A percentile compares a stretch with the other conserved stretches of the same genome.
phyloP scores from a whole-genome alignment of 176 grass and related monocot species.

The Hyparrhenia diplandra region DNA sequence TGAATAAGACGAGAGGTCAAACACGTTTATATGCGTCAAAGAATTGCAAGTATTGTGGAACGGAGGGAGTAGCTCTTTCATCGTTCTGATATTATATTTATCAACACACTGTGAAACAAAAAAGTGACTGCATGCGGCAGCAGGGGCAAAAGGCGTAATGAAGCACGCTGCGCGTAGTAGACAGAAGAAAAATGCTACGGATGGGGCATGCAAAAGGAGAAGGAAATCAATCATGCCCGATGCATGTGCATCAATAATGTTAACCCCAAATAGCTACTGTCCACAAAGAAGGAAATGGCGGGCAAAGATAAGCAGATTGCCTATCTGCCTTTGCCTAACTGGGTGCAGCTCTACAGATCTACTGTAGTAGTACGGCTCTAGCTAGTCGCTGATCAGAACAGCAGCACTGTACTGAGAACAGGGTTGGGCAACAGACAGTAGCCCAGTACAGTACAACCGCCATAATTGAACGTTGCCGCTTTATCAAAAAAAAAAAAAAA shows the following conservation, averaged over 20 bases:
- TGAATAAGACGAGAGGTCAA: no score
- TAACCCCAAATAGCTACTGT: neutral
- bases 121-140: neutral
- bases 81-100: neutral
- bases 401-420: no score
- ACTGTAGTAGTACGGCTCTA: no score
- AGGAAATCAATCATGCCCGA: neutral
- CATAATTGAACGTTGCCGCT: neutral
- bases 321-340: neutral
- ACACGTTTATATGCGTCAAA: no score
- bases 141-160: neutral
- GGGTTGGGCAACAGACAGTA: neutral
- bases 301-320: neutral
- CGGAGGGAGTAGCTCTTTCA: no score
- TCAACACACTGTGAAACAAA: neutral
- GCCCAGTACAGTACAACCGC: neutral
- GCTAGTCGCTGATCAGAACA: neutral
- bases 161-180: no score
- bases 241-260: neutral
- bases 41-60: no score
- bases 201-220: neutral
- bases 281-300: slow-evolving; percentile 1
- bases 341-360: no score
- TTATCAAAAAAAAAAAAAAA: no score
- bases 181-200: neutral